A percentile compares a stretch with the other conserved stretches of the same genome.
Conservation (phyloP, 192 early-diverging fungal species). For the Coemansia sp. region DNA sequence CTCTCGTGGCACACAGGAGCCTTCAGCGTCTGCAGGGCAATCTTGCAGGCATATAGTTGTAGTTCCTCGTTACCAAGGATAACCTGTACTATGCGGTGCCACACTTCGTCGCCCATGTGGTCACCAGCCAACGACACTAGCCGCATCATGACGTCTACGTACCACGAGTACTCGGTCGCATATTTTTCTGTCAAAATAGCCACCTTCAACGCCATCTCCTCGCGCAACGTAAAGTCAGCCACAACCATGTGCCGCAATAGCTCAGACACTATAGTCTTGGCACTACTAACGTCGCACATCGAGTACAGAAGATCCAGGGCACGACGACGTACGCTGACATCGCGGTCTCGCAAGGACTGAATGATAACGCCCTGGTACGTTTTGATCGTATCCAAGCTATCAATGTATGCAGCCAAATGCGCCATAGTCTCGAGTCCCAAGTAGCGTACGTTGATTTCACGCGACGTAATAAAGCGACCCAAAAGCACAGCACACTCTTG, state of each 20-base stretch:
- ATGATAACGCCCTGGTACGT: conserved; percentile 86
- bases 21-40: conserved; percentile 78
- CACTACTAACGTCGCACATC: conserved; percentile 93
- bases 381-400: conserved; percentile 84
- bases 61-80: conserved; percentile 94
- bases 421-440: conserved; percentile 97
- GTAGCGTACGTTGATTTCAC: conserved; percentile 98
- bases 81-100: conserved; percentile 98
- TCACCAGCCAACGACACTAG: conserved; percentile 95
- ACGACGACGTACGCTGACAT: conserved; percentile 94
- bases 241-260: conserved; percentile 88
- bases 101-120: conserved; percentile 95
- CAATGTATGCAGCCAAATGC: conserved; percentile 83
- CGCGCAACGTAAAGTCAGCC: conserved; percentile 88
- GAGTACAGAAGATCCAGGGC: conserved; percentile 95
- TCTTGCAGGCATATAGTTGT: conserved; percentile 92
- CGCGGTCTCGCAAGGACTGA: conserved; percentile 92
- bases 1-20: conserved; percentile 95
- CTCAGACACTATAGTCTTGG: conserved; percentile 87
- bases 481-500: conserved; percentile 83
- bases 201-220: conserved; percentile 99
- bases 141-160: conserved; percentile 97
- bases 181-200: conserved; percentile 99
- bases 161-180: conserved; percentile 98
- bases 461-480: conserved; percentile 88